Evolutionary conservation across 2,329 filamentous ascomycete genomes (phyloP), one percentile per base, ranked within the genome.

Genomic region (Pestalotiopsis sp.): DNA sequence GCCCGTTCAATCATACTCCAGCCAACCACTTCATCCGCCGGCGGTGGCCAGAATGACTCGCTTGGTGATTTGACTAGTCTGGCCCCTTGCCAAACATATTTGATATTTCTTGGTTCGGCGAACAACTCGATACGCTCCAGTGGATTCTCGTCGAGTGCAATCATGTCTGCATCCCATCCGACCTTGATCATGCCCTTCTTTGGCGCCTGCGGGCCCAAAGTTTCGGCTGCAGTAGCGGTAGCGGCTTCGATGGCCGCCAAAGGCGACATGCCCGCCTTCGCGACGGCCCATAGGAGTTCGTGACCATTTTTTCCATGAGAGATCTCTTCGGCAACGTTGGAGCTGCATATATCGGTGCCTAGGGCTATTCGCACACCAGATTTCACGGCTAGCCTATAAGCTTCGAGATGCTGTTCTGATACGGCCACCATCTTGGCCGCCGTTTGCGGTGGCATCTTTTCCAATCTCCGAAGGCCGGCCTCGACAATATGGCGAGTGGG

Each of bases 211-310:
- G 75, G 71, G 0, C 83, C 84, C 17, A 86, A 71, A 2, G 81
- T 83, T 68, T 83, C 78, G 0, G 84, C 83, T 9, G 78, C 79
- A 61, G 78, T 85, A 14, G 83, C 83, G 9, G 85, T 86, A 3
- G 80, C 83, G 40, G 83, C 82, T 73, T 87, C 83, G 70, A 88
- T 86, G 7, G 85, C 84, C 73, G 85, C 75, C 58, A 87, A 72
- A 3, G 82, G 80, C 4, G 81, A 82, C 83, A 87, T 81, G 1
- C 85, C 85, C 11, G 82, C 82, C 61, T 83, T 78, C 45, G 25
- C 20, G 56, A 86, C 81, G 3, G 84, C 84, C 73, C 82, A 84
- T 20, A 76, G 72, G 25, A 87, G 74, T 75, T 88, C 85, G 57
- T 77, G 78, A 4, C 81, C 84, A 70, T 83, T 84, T 52, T 76